Evolutionary conservation across 495 filamentous ascomycete genomes (phyloP).

Genomic region (Aspergillus biplanus): DNA sequence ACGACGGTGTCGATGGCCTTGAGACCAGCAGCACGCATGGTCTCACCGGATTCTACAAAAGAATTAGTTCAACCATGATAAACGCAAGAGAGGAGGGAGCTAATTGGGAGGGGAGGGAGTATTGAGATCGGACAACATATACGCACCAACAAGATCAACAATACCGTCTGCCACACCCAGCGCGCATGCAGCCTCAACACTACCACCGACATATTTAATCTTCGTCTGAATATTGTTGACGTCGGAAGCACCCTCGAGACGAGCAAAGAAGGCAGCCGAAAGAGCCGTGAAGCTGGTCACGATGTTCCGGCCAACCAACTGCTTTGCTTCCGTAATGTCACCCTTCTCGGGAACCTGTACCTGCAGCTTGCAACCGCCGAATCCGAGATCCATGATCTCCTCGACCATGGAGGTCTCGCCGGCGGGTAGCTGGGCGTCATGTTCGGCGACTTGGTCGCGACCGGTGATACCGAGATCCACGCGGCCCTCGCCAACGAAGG

Average conservation of each 20-base stretch:
- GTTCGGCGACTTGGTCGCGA: conserved; percentile 87
- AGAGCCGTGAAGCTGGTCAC: conserved; percentile 93
- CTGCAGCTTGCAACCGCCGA: conserved; percentile 89
- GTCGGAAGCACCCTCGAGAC: conserved; percentile 60
- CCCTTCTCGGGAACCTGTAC: conserved; percentile 95
- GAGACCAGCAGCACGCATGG: conserved; percentile 96
- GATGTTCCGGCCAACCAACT: conserved; percentile 91
- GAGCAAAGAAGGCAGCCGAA: conserved; percentile 76
- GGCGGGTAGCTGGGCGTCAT: conserved; percentile 68
- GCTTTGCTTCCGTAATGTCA: conserved; percentile 62
- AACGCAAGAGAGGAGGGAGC: no score
- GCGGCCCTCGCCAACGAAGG: conserved; percentile 91
- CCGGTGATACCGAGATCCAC: conserved; percentile 96
- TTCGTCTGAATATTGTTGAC: conserved; percentile 57
- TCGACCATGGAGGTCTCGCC: conserved; percentile 69
- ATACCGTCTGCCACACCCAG: conserved; percentile 96
- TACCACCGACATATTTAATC: conserved; percentile 91
- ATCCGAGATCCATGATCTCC: conserved; percentile 85
- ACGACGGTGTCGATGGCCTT: conserved; percentile 95
- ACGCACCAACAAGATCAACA: conserved; percentile 89
- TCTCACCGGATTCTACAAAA: conserved; percentile 87
- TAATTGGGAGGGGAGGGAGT: no score
- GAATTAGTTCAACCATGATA: background rate
- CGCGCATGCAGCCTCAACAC: conserved; percentile 95
- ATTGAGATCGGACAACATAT: background rate